Base-by-base conservation (phyloP, 495 filamentous ascomycete genomes). In the Haplographium delicatum region DNA sequence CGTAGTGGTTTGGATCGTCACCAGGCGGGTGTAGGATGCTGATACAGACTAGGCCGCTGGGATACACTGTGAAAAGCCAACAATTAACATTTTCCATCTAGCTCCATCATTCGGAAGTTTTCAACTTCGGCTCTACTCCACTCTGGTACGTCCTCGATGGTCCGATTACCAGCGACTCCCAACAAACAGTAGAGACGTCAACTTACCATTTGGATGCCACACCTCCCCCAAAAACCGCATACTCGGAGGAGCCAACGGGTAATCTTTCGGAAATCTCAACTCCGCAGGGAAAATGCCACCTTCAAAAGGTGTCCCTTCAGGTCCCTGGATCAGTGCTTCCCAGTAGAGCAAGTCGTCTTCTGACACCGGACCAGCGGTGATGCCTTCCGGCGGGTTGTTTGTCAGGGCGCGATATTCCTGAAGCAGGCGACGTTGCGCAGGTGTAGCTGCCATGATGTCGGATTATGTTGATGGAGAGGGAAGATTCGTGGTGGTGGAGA, bases 1-100 rank as follows among this genome's bases (percentile, higher is more conserved):
- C 93, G 73, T 99, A 99, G 67, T 97, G 94, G 67, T 95, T 95
- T 54, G 93, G 91, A 68, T 99, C 93, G 65, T 99, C 94, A 56
- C 90, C 91, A n/a, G 93, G 93, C 4, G 94, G 85, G 70, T 99
- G 93, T 8, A 99, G 82, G 73, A 99, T 99, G 11, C 87, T 93
- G 53, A 99, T 99, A 69, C 93, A 99, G 51, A 99, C 93, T 16
- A 84, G 73, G 51, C 93, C 93, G 63, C 82, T 88, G 27, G 87
- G 78, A 63, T 98, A 98, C 25, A 98, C 93, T 97, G 61, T 44
- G 22, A 30, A 51, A 30, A 59, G n/a, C 37, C 35, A 20, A 19
- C 33, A 42, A 15, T 26, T 35, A 38, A 2, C 35, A 23, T 16
- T 11, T 41, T 40, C 35, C n/a, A n/a, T n/a, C n/a, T n/a, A n/a